phyloP scores from a whole-genome alignment of 192 early-diverging fungal genomes.

The Podila clonocystis region DNA sequence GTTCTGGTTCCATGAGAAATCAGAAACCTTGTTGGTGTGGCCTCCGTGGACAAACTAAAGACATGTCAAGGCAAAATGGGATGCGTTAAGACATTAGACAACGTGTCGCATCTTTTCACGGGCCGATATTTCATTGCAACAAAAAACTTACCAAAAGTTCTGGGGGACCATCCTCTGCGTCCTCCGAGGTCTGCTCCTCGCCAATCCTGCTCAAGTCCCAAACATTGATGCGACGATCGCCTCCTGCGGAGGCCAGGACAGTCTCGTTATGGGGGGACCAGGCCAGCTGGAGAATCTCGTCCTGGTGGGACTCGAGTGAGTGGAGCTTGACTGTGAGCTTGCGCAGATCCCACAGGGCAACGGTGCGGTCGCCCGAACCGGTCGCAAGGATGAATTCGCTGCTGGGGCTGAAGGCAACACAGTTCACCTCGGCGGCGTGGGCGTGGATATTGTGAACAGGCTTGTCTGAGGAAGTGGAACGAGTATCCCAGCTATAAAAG shows the following conservation, averaged over 20 bases:
- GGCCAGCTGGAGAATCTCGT: conserved; percentile 90
- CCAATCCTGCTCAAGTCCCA: conserved; percentile 97
- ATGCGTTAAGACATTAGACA: not conserved
- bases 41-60: conserved; percentile 95
- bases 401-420: conserved; percentile 91
- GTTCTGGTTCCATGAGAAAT: conserved; percentile 95
- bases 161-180: conserved; percentile 98
- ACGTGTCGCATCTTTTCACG: not conserved
- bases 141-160: conserved; percentile 82
- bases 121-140: not conserved
- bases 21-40: conserved; percentile 96
- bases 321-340: conserved; percentile 89
- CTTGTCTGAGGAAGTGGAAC: conserved; percentile 67
- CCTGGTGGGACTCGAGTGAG: conserved; percentile 88
- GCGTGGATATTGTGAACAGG: conserved; percentile 81
- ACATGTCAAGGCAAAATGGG: not conserved
- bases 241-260: conserved; percentile 89
- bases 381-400: conserved; percentile 93
- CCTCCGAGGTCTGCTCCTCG: conserved; percentile 92
- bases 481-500: conserved; percentile 89
- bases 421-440: conserved; percentile 93
- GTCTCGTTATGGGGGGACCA: conserved; percentile 96
- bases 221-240: conserved; percentile 90
- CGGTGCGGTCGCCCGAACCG: conserved; percentile 94
- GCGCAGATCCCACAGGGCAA: conserved; percentile 96